A percentile compares a stretch with the other conserved stretches of the same genome.
Conservation (phyloP, 805 yeast species). For the Debaryomyces maramus region DNA sequence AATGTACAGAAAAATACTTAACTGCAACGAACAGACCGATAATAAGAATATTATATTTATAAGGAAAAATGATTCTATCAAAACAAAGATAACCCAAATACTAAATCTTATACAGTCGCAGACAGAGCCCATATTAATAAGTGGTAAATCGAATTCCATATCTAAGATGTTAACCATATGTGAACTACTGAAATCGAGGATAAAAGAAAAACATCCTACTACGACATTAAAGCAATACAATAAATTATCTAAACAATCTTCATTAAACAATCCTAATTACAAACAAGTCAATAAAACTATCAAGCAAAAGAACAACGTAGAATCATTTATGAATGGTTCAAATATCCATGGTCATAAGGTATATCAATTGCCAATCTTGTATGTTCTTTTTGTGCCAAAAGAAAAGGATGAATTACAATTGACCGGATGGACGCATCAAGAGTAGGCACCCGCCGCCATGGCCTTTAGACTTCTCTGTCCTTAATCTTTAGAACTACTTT, state of each 20-base stretch:
- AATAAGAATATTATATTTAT: conserved; percentile 5
- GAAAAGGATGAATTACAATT: conserved; percentile 1
- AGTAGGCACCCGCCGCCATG: no score
- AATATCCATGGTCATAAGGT: conserved; percentile 10
- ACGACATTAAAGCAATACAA: conserved; percentile 14
- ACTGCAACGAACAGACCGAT: background rate
- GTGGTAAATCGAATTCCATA: conserved; percentile 12
- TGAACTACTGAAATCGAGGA: background rate
- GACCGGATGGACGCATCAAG: conserved; percentile 10
- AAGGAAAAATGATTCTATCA: conserved; percentile 20
- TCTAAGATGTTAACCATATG: conserved; percentile 9
- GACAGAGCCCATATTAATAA: conserved; percentile 9
- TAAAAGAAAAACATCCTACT: background rate
- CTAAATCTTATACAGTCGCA: conserved; percentile 2
- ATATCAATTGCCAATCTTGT: conserved; percentile 13
- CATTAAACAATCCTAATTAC: background rate
- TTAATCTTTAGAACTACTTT: background rate
- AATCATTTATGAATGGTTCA: background rate
- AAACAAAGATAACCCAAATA: conserved; percentile 13
- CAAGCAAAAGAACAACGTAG: conserved; percentile 1
- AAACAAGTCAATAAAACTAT: background rate
- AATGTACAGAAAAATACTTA: background rate
- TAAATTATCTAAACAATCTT: conserved; percentile 9
- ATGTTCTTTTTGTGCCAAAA: conserved; percentile 7
- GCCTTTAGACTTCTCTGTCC: conserved; percentile 1